Evolutionary conservation across 1,284 basidiomycete species (phyloP), one percentile per base, ranked within the genome.

Genomic region (Ganoderma lingzhi): DNA sequence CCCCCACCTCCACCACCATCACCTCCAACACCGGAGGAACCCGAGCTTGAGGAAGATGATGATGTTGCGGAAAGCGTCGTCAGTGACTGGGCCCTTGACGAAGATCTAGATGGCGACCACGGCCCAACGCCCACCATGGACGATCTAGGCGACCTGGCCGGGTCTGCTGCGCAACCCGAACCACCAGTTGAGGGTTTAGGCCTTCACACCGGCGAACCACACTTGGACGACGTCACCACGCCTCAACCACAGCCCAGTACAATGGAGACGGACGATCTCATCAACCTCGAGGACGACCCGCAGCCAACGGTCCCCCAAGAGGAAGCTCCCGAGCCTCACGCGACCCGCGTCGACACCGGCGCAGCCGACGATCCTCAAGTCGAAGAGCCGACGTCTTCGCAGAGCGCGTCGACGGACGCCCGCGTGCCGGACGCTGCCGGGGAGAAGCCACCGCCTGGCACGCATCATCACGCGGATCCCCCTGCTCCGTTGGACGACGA

Each of bases 71-170:
- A 59, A 42, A 73, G 68, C 60, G 61, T 73, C 30, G 66, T 73
- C 3, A 71, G 70, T 56, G 72, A 73, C 23, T 73, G 72, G 72
- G 72, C 70, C 6, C 60, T 73, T 1, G 72, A 73, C 35, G 72
- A 71, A 23, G 60, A 67, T 19, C 4, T 39, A 8, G 61, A 41
- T 19, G 51, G 19, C n/a, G 39, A 63, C 60, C n/a, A 58, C 23
- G 53, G 63, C 35, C 42, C 17, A 30, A 17, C 44, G 30, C 30
- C 45, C 10, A 41, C 35, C 30, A n/a, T 44, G 19, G 56, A 48
- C 35, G 44, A 59, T 28, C 14, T 39, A 5, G n/a, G 37, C 15
- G 23, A 12, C 12, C 39, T 41, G 14, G 14, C 23, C 6, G 39
- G 12, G 30, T 14, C 37, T 15, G 23, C 39, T 28, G n/a, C 39